A percentile compares a stretch with the other conserved stretches of the same genome.
phyloP scores from a whole-genome alignment of 2,329 filamentous ascomycete genomes.

The Xylariaceae sp. region DNA sequence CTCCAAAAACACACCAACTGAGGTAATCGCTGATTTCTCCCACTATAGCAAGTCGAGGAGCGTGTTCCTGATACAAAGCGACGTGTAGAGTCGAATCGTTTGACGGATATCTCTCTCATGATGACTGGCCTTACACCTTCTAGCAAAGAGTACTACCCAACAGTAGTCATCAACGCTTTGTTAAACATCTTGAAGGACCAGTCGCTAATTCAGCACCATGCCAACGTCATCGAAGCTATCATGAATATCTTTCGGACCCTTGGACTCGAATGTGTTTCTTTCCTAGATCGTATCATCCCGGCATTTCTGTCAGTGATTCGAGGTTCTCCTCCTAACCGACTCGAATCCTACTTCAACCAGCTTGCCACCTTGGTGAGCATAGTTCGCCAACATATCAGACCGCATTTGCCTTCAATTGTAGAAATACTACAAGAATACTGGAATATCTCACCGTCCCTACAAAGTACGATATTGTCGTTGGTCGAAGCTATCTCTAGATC shows the following conservation, averaged over 20 bases:
- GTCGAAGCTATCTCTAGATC: constrained; percentile 93
- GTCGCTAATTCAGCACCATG: constrained; percentile 86
- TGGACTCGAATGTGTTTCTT: constrained; percentile 91
- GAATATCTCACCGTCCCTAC: constrained; percentile 73
- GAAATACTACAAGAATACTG: constrained; percentile 86
- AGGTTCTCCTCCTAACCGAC: constrained; percentile 68
- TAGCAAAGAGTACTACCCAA: constrained; percentile 97
- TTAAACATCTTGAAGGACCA: constrained; percentile 88
- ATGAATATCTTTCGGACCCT: constrained; percentile 98
- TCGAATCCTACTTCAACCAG: constrained; percentile 98
- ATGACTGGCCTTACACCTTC: constrained; percentile 97
- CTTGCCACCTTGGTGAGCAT: constrained; percentile 89
- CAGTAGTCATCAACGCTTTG: constrained; percentile 93
- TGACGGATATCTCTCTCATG: constrained; percentile 94
- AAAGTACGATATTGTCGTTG: constrained; percentile 85
- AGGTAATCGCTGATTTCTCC: constrained; percentile 18
- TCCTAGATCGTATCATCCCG: constrained; percentile 89
- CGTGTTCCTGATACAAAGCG: constrained; percentile 76
- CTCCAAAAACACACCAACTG: neutral
- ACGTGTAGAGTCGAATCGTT: constrained; percentile 55
- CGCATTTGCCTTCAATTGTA: constrained; percentile 83
- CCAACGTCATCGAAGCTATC: constrained; percentile 91
- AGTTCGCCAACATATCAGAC: constrained; percentile 92
- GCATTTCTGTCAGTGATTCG: constrained; percentile 88
- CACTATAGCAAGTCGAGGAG: constrained; percentile 72